phyloP scores from a whole-genome alignment of 352 stramenopile species.

The Phytophthora niederhauseri region DNA sequence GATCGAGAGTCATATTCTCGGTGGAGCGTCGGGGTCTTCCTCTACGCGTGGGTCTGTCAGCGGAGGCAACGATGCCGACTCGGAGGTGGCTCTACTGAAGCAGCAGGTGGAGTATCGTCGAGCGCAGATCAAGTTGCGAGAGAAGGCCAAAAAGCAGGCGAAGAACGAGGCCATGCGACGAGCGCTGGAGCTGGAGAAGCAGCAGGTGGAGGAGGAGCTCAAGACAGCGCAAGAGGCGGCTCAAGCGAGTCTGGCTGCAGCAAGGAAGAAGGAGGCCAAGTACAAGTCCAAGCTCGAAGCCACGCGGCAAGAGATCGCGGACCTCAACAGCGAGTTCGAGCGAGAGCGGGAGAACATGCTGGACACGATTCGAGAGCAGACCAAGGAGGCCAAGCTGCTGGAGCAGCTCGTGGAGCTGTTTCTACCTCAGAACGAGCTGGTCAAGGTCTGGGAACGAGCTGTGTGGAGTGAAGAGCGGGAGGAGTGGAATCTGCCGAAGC shows the following conservation, averaged over 20 bases:
- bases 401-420: constrained; percentile 91
- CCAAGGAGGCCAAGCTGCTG: constrained; percentile 86
- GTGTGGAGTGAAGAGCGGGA: constrained; percentile 87
- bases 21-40: constrained; percentile 39
- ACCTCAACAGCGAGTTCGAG: constrained; percentile 87
- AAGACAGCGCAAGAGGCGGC: constrained; percentile 71
- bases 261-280: constrained; percentile 73
- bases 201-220: constrained; percentile 76
- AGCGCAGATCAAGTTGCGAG: constrained; percentile 78
- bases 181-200: constrained; percentile 70
- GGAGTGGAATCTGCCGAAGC: constrained; percentile 74
- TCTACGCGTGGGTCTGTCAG: constrained; percentile 17
- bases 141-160: constrained; percentile 75
- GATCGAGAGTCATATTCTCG: constrained; percentile 83
- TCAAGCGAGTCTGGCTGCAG: constrained; percentile 55
- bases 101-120: constrained; percentile 85
- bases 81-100: constrained; percentile 77
- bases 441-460: constrained; percentile 89
- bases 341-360: constrained; percentile 84
- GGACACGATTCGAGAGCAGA: constrained; percentile 91
- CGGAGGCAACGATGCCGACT: constrained; percentile 39
- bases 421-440: constrained; percentile 81
- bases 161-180: constrained; percentile 65
- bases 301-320: constrained; percentile 83
- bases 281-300: constrained; percentile 74